Conservation (phyloP, 2,329 filamentous ascomycete genomes). For the Metarhizium anisopliae region DNA sequence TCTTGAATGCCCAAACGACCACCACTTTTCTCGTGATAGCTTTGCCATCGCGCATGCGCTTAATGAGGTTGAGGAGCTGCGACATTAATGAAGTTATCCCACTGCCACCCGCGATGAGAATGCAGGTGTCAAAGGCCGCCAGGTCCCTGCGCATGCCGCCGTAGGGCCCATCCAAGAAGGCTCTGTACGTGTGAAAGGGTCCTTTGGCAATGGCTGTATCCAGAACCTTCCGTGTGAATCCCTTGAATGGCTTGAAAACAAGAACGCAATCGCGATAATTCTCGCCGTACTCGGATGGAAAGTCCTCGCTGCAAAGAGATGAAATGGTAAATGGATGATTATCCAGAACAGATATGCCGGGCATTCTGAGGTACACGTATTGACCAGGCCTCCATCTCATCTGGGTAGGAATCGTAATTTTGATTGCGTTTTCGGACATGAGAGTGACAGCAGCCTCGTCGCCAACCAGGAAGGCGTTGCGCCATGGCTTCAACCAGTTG, state of each 20-base stretch:
- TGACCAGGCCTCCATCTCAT: constrained; percentile 91
- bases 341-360: constrained; percentile 79
- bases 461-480: constrained; percentile 73
- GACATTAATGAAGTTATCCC: constrained; percentile 91
- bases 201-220: constrained; percentile 76
- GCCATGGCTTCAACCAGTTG: constrained; percentile 80
- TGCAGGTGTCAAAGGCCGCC: constrained; percentile 85
- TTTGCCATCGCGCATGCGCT: constrained; percentile 90
- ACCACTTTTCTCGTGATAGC: constrained; percentile 85
- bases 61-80: constrained; percentile 87
- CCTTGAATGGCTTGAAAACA: constrained; percentile 84
- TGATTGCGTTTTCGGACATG: constrained; percentile 89
- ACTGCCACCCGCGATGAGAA: constrained; percentile 87
- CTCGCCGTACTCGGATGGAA: constrained; percentile 84
- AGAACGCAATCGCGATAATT: constrained; percentile 81
- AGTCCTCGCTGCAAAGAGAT: constrained; percentile 85
- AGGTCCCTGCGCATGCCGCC: constrained; percentile 88
- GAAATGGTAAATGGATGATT: constrained; percentile 96
- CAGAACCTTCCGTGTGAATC: constrained; percentile 81
- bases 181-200: constrained; percentile 83
- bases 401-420: constrained; percentile 87
- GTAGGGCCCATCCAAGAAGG: constrained; percentile 89
- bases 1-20: constrained; percentile 89
- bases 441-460: constrained; percentile 86
- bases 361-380: constrained; percentile 91